Percentiles rank a stretch among this genome's conserved stretches.
phyloP scores from a whole-genome alignment of 2,329 filamentous ascomycete genomes.

The Orbilia oligospora region DNA sequence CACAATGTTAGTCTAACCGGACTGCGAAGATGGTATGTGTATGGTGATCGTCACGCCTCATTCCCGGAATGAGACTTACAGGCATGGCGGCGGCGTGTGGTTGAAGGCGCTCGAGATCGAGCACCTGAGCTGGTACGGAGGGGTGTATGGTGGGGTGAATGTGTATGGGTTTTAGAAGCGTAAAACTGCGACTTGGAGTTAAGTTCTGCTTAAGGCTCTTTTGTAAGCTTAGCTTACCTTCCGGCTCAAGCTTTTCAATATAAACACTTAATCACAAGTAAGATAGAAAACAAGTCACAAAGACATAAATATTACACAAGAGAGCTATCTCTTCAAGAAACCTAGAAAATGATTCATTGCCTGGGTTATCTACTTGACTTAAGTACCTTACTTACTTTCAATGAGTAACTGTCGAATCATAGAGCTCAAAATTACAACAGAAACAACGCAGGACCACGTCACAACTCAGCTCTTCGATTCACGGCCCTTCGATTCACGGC shows the following conservation, averaged over 20 bases:
- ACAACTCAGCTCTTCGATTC: neutral
- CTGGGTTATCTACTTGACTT: neutral
- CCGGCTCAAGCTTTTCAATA: neutral
- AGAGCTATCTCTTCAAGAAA: neutral
- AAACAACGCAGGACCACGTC: slow-evolving; percentile 5
- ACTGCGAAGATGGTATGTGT: neutral
- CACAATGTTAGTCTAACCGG: slow-evolving; percentile 8
- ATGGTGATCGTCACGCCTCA: neutral
- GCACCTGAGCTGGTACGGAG: slow-evolving; percentile 1
- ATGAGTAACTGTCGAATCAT: neutral
- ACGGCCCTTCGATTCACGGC: neutral
- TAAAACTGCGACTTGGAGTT: neutral
- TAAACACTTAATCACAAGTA: neutral
- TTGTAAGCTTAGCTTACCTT: neutral
- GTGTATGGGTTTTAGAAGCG: neutral
- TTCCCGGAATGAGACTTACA: slow-evolving; percentile 34
- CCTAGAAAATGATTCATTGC: neutral
- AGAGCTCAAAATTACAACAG: slow-evolving; percentile 20
- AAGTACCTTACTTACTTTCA: neutral
- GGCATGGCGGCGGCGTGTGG: slow-evolving; percentile 31
- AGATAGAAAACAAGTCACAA: neutral
- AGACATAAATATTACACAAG: neutral
- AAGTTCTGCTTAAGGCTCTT: too few relatives aligned
- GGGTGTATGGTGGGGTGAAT: slow-evolving; percentile 23
- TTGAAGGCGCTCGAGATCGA: slow-evolving; percentile 16